Base-by-base conservation (phyloP, 2,329 filamentous ascomycete species). In the Didymella keratinophila region DNA sequence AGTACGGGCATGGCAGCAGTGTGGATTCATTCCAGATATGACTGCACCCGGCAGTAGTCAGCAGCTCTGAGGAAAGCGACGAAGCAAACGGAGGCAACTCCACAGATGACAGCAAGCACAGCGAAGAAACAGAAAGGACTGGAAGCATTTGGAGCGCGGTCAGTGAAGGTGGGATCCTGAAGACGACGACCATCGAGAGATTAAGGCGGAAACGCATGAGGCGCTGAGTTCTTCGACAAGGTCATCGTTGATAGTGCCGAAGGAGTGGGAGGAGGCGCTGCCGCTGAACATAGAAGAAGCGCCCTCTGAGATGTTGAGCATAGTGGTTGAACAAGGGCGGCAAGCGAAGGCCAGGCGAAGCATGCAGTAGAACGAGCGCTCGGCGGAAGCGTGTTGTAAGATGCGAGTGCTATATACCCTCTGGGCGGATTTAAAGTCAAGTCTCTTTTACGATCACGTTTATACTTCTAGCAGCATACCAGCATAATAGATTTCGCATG, bases 321-420 rank as follows among this genome's bases (percentile, higher is more conserved):
- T 58, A 14, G n/a, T 58, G 20, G 34, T 58, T n/a, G 46, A 54
- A 20, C 50, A 50, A 34, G 56, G 50, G 12, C 34, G 32, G 12
- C 16, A 41, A 39, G 50, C 50, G 5, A 53, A 42, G 39, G 43
- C 18, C 3, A 50, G 10, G 16, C 50, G 45, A 1, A 28, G 25
- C 20, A 27, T 27, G 16, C 20, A 37, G 4, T 39, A 42, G 39
- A 25, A 10, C 12, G 25, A 53, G 9, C 6, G 14, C 39, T 8
- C 21, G n/a, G 28, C 25, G 20, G 20, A 14, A 36, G n/a, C n/a
- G 11, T 52, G 28, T 44, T 53, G 32, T 53, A 43, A 25, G 23
- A 52, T 52, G 23, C 16, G 28, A 80, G 27, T 39, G 50, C 14
- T 41, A 50, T 58, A 58, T 58, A 58, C 50, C 56, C 56, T 50